Evolutionary conservation across 306 rosid species (phyloP).

Genomic region (Cucurbita ficifolia): DNA sequence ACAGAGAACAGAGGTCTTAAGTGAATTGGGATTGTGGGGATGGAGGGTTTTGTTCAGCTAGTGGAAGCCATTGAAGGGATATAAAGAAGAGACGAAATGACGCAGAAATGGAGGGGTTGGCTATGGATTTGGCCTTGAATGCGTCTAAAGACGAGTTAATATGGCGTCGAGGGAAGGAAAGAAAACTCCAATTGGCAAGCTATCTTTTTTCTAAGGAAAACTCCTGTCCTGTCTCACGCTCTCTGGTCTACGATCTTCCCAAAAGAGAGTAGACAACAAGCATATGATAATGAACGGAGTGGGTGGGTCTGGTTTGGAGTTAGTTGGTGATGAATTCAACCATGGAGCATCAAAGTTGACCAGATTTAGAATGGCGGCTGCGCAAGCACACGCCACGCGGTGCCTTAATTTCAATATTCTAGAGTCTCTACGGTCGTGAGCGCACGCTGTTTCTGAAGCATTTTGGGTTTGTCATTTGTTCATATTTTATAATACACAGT

Average conservation of each 20-base stretch:
- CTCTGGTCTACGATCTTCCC: not conserved
- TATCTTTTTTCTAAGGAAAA: not conserved
- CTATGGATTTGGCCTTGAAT: not conserved
- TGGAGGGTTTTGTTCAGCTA: not conserved
- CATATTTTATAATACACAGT: no score
- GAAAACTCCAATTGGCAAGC: not conserved
- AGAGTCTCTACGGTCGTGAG: not conserved
- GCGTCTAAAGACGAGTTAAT: not conserved
- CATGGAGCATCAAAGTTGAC: not conserved
- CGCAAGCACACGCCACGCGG: not conserved
- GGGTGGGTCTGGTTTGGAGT: no score
- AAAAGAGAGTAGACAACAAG: no score
- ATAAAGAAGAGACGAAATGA: not conserved
- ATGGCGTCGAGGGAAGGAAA: not conserved
- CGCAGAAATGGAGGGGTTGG: constrained; percentile 2
- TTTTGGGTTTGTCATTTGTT: not conserved
- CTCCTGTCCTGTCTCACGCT: not conserved
- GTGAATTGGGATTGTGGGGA: not conserved
- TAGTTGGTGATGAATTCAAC: not conserved
- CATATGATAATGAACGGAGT: no score
- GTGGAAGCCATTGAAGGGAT: constrained; percentile 7
- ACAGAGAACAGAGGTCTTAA: not conserved
- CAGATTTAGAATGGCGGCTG: not conserved
- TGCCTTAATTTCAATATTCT: not conserved
- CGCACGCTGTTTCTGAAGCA: not conserved